Percentiles rank a stretch among this genome's conserved stretches.
These are phyloP conservation scores for Ceratocystis ficicola DNA, from an alignment of 2,329 filamentous ascomycete species.

Conservation along the genomic window DNA sequence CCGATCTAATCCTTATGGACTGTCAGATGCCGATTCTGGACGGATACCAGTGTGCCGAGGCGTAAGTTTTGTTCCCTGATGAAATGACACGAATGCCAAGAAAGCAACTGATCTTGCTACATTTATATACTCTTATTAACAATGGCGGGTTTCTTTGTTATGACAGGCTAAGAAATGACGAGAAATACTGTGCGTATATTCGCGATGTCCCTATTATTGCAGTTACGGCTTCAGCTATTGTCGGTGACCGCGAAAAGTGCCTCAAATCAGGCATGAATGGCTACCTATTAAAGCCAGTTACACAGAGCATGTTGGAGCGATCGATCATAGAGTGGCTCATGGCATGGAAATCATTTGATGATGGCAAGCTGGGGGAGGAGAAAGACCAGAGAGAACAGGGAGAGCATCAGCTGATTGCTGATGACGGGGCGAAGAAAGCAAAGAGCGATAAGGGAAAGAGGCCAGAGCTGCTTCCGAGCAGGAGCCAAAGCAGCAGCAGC, in stretches of 20 bases:
- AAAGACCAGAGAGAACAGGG: neutral
- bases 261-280: constrained; percentile 64
- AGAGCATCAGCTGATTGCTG: neutral
- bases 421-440: too few species aligned
- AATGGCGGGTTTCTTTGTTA: constrained; percentile 48
- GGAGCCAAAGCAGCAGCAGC: constrained; percentile 7
- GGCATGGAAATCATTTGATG: neutral
- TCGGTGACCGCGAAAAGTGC: constrained; percentile 65
- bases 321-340: constrained; percentile 16
- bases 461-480: too few species aligned
- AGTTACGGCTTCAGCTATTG: constrained; percentile 71
- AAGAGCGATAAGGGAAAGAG: too few species aligned
- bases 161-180: constrained; percentile 32
- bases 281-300: constrained; percentile 56
- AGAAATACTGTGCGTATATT: constrained; percentile 31
- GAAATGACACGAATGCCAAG: neutral
- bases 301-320: constrained; percentile 29
- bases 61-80: constrained; percentile 27
- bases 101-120: too few species aligned
- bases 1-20: constrained; percentile 69
- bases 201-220: constrained; percentile 60
- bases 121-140: constrained; percentile 31
- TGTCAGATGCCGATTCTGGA: constrained; percentile 67
- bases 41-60: constrained; percentile 64
- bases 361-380: neutral